Conservation (phyloP, 2,329 filamentous ascomycete species). For the Plectosphaerella cucumerina region DNA sequence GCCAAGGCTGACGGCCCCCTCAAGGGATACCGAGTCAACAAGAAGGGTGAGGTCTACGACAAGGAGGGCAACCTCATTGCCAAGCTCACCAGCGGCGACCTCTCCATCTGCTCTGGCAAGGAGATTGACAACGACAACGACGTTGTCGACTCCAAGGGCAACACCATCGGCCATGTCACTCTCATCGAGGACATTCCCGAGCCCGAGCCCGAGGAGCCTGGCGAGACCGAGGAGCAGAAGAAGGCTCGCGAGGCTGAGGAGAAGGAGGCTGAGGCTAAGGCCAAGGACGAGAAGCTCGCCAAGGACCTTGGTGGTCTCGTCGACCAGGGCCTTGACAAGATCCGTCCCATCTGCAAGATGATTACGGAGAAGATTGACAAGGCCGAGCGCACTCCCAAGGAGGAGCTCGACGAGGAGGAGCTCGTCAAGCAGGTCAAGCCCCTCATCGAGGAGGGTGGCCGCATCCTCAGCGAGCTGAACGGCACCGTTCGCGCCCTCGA, state of each 20-base stretch:
- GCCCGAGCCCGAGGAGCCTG: slow-evolving; percentile 40
- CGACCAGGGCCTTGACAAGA: slow-evolving; percentile 74
- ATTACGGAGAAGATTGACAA: slow-evolving; percentile 81
- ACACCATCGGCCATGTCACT: slow-evolving; percentile 63
- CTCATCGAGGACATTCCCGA: slow-evolving; percentile 56
- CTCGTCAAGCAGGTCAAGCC: slow-evolving; percentile 84
- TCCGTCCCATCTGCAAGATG: slow-evolving; percentile 80
- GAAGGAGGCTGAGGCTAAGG: slow-evolving; percentile 72
- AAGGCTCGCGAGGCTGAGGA: slow-evolving; percentile 55
- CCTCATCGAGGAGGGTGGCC: slow-evolving; percentile 79
- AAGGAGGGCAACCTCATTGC: slow-evolving; percentile 58
- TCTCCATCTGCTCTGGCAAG: slow-evolving; percentile 61
- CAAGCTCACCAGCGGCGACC: slow-evolving; percentile 64
- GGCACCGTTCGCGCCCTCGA: slow-evolving; percentile 83
- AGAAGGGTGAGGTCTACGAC: slow-evolving; percentile 55
- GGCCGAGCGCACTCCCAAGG: slow-evolving; percentile 75
- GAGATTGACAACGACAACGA: slow-evolving; percentile 69
- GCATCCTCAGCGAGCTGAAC: slow-evolving; percentile 81
- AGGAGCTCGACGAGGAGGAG: slow-evolving; percentile 86
- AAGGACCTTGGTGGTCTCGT: slow-evolving; percentile 70
- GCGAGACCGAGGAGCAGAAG: slow-evolving; percentile 40
- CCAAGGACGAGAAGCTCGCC: slow-evolving; percentile 74
- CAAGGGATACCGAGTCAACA: slow-evolving; percentile 51
- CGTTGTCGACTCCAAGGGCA: slow-evolving; percentile 65
- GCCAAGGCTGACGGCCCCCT: slow-evolving; percentile 49